Percentiles rank a stretch among this genome's conserved stretches.
Evolutionary conservation across 1,284 basidiomycete species (phyloP).

Genomic region (Ceratobasidium sp.): DNA sequence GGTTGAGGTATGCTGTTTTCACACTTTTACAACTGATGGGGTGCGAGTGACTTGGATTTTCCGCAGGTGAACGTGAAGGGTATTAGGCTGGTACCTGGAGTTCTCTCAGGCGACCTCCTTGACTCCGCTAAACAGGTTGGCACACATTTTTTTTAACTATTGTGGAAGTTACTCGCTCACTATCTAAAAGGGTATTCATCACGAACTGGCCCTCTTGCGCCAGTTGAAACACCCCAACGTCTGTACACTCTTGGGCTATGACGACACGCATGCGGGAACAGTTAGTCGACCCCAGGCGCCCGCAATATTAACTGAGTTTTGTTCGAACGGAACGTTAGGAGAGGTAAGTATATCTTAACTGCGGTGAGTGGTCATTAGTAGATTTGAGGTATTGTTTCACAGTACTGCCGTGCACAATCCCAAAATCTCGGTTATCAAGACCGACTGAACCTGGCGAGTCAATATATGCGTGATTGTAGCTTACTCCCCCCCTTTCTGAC

Average conservation of each 20-base stretch:
- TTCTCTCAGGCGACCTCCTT: not conserved
- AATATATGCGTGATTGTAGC: not conserved
- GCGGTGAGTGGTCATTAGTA: not conserved
- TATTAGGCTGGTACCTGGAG: not conserved
- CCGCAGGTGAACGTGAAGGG: constrained; percentile 5
- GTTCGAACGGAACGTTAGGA: not conserved
- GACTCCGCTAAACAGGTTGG: constrained; percentile 3
- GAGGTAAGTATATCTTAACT: not conserved
- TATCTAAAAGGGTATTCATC: not conserved
- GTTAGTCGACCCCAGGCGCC: not conserved
- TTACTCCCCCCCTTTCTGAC: no score
- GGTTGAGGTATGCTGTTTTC: not conserved
- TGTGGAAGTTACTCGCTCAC: not conserved
- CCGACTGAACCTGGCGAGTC: not conserved
- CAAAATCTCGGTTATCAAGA: not conserved
- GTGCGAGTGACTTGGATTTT: not conserved
- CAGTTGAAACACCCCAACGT: constrained; percentile 14
- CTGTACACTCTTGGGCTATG: not conserved
- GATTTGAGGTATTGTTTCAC: not conserved
- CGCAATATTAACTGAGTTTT: constrained; percentile 12
- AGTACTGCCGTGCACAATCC: constrained; percentile 4
- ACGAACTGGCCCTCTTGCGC: constrained; percentile 10
- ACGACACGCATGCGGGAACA: not conserved
- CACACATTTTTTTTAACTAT: no score
- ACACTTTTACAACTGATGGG: not conserved